Percentiles rank a stretch among this genome's conserved stretches.
Evolutionary conservation across 2,329 filamentous ascomycete species (phyloP).

Genomic region (Neonectria punicea): DNA sequence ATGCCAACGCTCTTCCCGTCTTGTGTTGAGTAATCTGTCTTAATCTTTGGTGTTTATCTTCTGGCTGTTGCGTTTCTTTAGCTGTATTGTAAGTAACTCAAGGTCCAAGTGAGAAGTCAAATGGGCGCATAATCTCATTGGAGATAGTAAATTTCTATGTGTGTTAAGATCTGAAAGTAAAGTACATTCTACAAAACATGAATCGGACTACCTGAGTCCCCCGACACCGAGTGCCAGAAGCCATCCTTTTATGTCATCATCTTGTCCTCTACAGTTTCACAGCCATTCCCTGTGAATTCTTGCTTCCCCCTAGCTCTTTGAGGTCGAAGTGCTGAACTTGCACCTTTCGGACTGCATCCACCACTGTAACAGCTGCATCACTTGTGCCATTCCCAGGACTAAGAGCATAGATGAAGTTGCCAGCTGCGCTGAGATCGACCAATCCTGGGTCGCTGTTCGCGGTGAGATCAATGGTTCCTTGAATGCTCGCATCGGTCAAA

Average conservation of each 20-base stretch:
- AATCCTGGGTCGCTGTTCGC: slow-evolving; percentile 62
- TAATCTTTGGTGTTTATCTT: too few relatives aligned
- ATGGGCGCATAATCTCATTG: neutral
- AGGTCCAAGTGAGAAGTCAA: too few relatives aligned
- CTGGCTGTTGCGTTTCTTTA: too few relatives aligned
- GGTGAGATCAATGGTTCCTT: slow-evolving; percentile 54
- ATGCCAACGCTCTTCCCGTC: too few relatives aligned
- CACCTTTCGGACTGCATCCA: slow-evolving; percentile 47
- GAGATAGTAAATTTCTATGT: neutral
- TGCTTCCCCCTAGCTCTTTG: slow-evolving; percentile 27
- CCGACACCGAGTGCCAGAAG: too few relatives aligned
- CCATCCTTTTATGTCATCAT: neutral
- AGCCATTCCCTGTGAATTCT: slow-evolving; percentile 11
- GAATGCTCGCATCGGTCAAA: slow-evolving; percentile 57
- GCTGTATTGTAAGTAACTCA: too few relatives aligned
- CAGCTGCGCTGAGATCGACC: slow-evolving; percentile 63
- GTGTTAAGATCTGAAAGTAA: neutral
- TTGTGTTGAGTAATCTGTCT: too few relatives aligned
- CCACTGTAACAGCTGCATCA: slow-evolving; percentile 49
- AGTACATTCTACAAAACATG: neutral
- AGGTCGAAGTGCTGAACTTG: slow-evolving; percentile 49
- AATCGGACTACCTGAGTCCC: neutral
- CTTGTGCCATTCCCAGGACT: slow-evolving; percentile 61
- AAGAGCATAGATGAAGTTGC: slow-evolving; percentile 67
- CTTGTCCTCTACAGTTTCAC: neutral